A percentile compares a stretch with the other conserved stretches of the same genome.
phyloP scores from a whole-genome alignment of 78 protist species.

The Isochrysis galbana region DNA sequence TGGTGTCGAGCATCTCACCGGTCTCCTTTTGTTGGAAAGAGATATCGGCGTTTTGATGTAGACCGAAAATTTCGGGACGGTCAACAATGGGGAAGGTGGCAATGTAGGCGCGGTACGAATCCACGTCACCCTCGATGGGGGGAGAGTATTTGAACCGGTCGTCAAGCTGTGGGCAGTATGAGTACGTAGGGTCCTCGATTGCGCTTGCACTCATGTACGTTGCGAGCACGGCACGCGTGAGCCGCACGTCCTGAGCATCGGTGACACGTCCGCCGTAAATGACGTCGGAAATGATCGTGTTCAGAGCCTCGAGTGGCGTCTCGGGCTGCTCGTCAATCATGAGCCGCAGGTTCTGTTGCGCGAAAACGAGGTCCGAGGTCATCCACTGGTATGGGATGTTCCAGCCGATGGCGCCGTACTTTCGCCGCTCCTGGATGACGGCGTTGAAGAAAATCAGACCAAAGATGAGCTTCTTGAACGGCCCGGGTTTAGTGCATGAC shows the following conservation, averaged over 20 bases:
- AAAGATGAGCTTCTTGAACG: constrained; percentile 48
- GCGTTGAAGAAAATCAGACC: constrained; percentile 70
- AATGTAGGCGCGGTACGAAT: neutral
- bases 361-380: constrained; percentile 23
- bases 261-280: constrained; percentile 72
- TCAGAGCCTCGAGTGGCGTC: constrained; percentile 47
- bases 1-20: neutral
- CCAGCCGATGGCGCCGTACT: constrained; percentile 70
- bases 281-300: constrained; percentile 28
- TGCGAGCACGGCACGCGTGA: constrained; percentile 19
- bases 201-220: neutral
- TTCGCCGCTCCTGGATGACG: constrained; percentile 65
- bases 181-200: neutral
- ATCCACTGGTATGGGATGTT: constrained; percentile 65
- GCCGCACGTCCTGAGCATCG: constrained; percentile 49
- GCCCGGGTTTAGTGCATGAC: neutral
- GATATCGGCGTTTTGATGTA: constrained; percentile 72
- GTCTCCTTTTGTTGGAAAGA: constrained; percentile 59
- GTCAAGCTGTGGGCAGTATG: constrained; percentile 9
- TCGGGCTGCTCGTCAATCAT: constrained; percentile 19
- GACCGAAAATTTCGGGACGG: constrained; percentile 58
- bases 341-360: constrained; percentile 25
- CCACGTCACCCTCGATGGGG: neutral
- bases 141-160: neutral
- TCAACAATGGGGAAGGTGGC: constrained; percentile 25